Conservation (phyloP, 2,329 filamentous ascomycete genomes). For the Thielaviopsis punctulata region DNA sequence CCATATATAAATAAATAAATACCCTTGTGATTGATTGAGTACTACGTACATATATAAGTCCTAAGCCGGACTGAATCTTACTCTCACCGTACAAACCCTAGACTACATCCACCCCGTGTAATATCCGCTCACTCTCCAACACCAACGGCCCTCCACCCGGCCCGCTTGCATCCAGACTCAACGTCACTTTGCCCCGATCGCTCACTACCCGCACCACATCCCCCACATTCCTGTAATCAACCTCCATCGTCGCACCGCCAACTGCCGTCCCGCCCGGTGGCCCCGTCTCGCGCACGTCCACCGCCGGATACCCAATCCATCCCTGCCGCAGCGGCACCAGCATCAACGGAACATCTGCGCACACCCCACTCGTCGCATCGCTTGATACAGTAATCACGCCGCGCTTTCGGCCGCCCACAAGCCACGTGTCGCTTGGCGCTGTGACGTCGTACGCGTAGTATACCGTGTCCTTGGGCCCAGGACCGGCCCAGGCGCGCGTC, state of each 20-base stretch:
- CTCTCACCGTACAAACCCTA: too few relatives aligned
- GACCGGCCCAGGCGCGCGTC: slow-evolving; percentile 44
- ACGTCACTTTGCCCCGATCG: slow-evolving; percentile 53
- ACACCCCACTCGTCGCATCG: neutral
- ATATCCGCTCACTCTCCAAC: slow-evolving; percentile 38
- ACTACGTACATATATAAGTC: too few relatives aligned
- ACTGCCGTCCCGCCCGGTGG: slow-evolving; percentile 13
- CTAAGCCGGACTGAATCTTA: too few relatives aligned
- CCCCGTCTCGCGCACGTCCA: slow-evolving; percentile 55
- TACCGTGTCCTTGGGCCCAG: slow-evolving; percentile 16
- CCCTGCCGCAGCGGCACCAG: slow-evolving; percentile 69
- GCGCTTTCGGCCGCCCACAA: slow-evolving; percentile 65
- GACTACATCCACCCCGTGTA: neutral
- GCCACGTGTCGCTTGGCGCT: slow-evolving; percentile 59
- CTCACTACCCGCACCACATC: slow-evolving; percentile 61
- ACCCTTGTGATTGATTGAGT: too few relatives aligned
- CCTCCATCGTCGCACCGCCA: slow-evolving; percentile 41
- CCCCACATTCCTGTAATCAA: slow-evolving; percentile 61
- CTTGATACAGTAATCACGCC: slow-evolving; percentile 51
- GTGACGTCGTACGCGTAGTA: slow-evolving; percentile 70
- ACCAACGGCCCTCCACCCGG: slow-evolving; percentile 48
- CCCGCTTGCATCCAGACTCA: slow-evolving; percentile 52
- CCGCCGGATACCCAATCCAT: slow-evolving; percentile 54
- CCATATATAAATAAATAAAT: too few relatives aligned
- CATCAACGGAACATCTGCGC: slow-evolving; percentile 42